Base-by-base conservation (phyloP, 2,329 filamentous ascomycete species). In the Hypomyces perniciosus region DNA sequence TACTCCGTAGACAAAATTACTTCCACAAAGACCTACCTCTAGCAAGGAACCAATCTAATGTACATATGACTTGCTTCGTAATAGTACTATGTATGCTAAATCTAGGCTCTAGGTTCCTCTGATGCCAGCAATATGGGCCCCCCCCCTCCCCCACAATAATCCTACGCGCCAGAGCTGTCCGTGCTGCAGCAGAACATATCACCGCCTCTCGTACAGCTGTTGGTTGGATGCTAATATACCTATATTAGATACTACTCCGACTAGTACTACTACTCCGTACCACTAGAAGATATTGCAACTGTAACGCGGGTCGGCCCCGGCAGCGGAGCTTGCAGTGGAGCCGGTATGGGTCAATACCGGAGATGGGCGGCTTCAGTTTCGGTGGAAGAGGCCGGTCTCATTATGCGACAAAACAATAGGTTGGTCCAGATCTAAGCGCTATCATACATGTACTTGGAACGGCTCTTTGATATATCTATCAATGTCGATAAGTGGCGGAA, bases 351-450 rank as follows among this genome's bases (percentile, higher is more conserved):
- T 48, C 7, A 54, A 28, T 28, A 40, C 30, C 34, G 66, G 62
- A 2, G 61, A 62, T 3, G 60, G n/a, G n/a, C n/a, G 54, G 29
- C 60, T 49, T 35, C 62, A 65, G 26, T 61, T 65, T 44, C 61
- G 57, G 46, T 63, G 59, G 57, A 74, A 73, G 13, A 57, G 51
- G 43, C 54, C 48, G 48, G 50, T 52, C 20, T 53, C 20, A 20
- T 20, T 20, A 20, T 20, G 20, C 3, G 20, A 20, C 20, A 20
- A 20, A 20, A 20, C 7, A 8, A 6, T 44, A 26, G 20, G 29
- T 9, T 37, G 9, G 27, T 12, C 7, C 3, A 8, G 33, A 33
- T 37, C 28, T 45, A 30, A 43, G 13, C 5, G 20, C 20, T 20
- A 20, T 20, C 20, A 20, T 20, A 20, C 20, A 20, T 20, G 20